phyloP scores from a whole-genome alignment of 257 asterid species.

The Petunia secreta region DNA sequence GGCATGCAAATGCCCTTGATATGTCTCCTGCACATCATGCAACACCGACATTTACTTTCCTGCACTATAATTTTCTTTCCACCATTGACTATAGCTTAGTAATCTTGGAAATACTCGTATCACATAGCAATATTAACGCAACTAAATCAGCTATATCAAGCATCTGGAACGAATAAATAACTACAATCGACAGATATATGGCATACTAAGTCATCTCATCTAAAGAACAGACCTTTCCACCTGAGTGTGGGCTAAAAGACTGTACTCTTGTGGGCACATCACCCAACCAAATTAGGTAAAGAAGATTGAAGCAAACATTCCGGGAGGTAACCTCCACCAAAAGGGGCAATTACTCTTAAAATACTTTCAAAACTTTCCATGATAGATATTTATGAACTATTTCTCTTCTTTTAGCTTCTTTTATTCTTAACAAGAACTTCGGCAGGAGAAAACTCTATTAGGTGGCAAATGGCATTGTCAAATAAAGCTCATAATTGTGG shows the following conservation, averaged over 20 bases:
- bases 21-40: constrained; percentile 11
- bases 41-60: neutral
- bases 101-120: neutral
- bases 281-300: neutral
- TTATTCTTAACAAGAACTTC: neutral
- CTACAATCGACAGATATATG: neutral
- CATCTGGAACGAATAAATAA: neutral
- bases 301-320: neutral
- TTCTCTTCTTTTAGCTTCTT: neutral
- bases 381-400: neutral
- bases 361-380: neutral
- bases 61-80: neutral
- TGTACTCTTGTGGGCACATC: neutral
- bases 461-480: neutral
- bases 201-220: neutral
- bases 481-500: neutral
- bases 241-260: neutral
- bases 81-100: neutral
- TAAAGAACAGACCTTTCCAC: neutral
- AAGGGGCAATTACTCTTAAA: neutral
- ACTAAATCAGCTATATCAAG: neutral
- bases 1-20: constrained; percentile 2
- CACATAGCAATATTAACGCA: neutral
- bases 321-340: neutral
- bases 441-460: neutral